Base-by-base conservation (phyloP, 306 rosid species). In the Cyclanthera cordifolia region DNA sequence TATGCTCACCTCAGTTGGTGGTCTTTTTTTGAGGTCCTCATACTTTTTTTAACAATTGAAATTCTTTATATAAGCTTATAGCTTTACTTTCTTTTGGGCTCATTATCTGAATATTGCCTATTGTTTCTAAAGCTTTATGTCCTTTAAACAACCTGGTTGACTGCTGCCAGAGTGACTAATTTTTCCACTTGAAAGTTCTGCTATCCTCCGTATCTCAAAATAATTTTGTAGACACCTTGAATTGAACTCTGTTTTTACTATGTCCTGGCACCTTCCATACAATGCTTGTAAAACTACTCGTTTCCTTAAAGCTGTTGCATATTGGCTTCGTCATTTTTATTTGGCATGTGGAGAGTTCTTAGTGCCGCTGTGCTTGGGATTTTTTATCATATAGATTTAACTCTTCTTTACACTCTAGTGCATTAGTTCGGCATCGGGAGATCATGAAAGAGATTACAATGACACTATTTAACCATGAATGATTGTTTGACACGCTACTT, bases 321-420 rank as follows among this genome's bases (percentile, higher is more conserved):
- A 34, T 21, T 41, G 51, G 6, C 51, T 41, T 64, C 19, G 17
- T 64, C 70, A 43, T 64, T 10, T 64, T 43, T 27, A 7, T 64
- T 64, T 41, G 37, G 53, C n/a, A 13, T 21, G 19, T 39, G 30
- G 37, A 64, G 14, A 43, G 70, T 41, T 47, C 70, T 43, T 43
- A 61, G 69, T 61, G 45, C 25, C 66, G 32, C 66, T 11, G 20
- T 43, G 43, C 21, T 28, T 4, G 51, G 17, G 32, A 20, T 21
- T 64, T 65, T 45, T 20, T 1, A 65, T 24, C 71, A 24, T 15
- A 24, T 66, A 16, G 54, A 24, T 46, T 66, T 46, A 39, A 46
- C 71, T 46, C 20, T 66, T 45, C 50, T 64, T 34, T 43, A 4
- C 71, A 25, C 54, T 66, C 41, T 66, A 21, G 41, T 66, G 32